Evolutionary conservation across 495 filamentous ascomycete species (phyloP).

Genomic region (Barbatosphaeria neglecta): DNA sequence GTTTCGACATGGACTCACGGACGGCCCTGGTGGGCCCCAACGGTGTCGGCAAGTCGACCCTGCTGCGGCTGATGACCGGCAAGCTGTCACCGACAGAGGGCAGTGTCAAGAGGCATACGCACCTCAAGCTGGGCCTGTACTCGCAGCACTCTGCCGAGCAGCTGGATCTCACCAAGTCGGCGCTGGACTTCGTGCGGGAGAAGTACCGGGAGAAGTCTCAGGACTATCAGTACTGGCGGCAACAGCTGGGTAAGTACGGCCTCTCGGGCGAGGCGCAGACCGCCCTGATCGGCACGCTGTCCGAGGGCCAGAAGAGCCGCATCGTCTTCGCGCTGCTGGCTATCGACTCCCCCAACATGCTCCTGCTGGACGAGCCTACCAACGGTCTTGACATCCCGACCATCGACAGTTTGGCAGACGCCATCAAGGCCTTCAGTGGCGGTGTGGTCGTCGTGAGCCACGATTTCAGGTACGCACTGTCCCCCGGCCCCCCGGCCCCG

Average conservation of each 20-base stretch:
- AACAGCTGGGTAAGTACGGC: constrained; percentile 91
- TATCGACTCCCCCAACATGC: constrained; percentile 95
- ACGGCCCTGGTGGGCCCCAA: constrained; percentile 96
- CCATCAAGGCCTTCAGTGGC: constrained; percentile 89
- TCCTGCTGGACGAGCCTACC: constrained; percentile 94
- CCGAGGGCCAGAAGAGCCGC: constrained; percentile 92
- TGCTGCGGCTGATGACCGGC: constrained; percentile 94
- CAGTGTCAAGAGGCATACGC: constrained; percentile 79
- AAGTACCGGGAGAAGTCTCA: constrained; percentile 82
- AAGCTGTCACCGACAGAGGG: constrained; percentile 79
- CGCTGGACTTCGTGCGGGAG: constrained; percentile 94
- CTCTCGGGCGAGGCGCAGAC: constrained; percentile 88
- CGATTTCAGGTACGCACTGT: constrained; percentile 73
- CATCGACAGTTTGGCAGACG: constrained; percentile 93
- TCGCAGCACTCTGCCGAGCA: constrained; percentile 96
- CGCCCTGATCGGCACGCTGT: constrained; percentile 92
- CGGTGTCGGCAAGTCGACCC: constrained; percentile 98
- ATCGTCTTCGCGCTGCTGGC: constrained; percentile 96
- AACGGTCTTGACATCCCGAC: constrained; percentile 99
- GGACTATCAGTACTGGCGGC: constrained; percentile 99
- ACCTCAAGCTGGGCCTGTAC: constrained; percentile 97
- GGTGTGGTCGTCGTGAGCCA: constrained; percentile 97
- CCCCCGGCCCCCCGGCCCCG: background rate
- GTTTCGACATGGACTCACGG: constrained; percentile 98
- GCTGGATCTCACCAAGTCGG: constrained; percentile 94